These are phyloP conservation scores for Monosporozyma aquatica DNA, from an alignment of 805 yeast species.

Conservation along the genomic window DNA sequence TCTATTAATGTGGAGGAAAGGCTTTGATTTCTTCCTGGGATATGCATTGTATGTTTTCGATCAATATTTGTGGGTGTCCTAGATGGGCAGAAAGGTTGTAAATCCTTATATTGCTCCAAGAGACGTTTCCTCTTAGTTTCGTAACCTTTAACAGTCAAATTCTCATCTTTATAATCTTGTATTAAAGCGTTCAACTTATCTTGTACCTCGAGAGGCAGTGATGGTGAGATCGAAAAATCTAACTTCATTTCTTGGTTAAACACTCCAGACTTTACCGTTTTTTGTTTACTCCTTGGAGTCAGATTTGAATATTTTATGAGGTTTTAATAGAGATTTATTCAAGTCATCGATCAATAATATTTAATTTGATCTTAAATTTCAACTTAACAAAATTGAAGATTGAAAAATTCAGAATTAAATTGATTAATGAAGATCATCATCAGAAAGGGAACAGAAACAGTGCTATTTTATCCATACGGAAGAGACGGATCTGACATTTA, in stretches of 20 bases:
- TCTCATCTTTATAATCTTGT: conserved; percentile 54
- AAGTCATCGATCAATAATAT: no score
- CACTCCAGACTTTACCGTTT: no score
- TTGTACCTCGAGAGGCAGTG: conserved; percentile 31
- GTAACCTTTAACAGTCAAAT: conserved; percentile 66
- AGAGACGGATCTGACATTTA: no score
- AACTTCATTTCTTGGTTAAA: conserved; percentile 14
- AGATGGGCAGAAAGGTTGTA: neutral
- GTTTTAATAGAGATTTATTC: no score
- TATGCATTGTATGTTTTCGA: conserved; percentile 7
- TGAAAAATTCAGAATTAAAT: no score
- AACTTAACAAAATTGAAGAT: no score
- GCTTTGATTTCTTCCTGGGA: conserved; percentile 16
- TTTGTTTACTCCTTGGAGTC: neutral
- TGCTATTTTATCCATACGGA: no score
- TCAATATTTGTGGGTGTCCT: conserved; percentile 7
- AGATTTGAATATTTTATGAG: neutral
- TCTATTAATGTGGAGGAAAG: conserved; percentile 8
- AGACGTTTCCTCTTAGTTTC: conserved; percentile 40
- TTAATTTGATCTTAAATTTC: no score
- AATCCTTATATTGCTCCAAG: conserved; percentile 8
- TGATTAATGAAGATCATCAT: no score
- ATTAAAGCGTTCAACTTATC: conserved; percentile 36
- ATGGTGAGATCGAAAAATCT: conserved; percentile 43
- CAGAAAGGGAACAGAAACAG: no score